Conservation (phyloP, 371 early-diverging fungal species). For the Circinella umbellata region DNA sequence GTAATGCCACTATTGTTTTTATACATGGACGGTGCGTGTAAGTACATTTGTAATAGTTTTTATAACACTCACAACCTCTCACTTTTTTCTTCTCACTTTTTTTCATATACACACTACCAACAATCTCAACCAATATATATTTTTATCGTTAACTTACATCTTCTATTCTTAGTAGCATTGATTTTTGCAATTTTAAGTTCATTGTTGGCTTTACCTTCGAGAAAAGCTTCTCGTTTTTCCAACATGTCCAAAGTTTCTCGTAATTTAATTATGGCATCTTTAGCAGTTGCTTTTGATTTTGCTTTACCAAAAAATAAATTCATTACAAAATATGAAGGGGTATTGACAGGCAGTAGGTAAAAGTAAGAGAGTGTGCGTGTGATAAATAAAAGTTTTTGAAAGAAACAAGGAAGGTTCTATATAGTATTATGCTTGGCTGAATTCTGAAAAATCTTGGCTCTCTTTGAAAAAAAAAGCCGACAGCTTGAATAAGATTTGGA, state of each 20-base stretch:
- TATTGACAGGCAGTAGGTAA: too few species aligned
- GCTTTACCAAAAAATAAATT: constrained; percentile 85
- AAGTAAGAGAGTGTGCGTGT: background rate
- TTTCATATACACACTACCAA: too few species aligned
- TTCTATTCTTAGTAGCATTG: constrained; percentile 93
- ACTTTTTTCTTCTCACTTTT: too few species aligned
- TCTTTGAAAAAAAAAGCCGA: too few species aligned
- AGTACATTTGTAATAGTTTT: too few species aligned
- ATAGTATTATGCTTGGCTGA: background rate
- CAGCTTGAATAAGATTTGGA: too few species aligned
- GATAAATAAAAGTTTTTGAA: background rate
- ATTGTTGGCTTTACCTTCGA: constrained; percentile 87
- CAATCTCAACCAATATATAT: background rate
- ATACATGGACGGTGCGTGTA: too few species aligned
- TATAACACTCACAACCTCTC: too few species aligned
- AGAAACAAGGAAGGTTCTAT: background rate
- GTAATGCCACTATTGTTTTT: constrained; percentile 72
- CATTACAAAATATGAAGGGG: constrained; percentile 43
- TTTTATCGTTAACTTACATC: constrained; percentile 59
- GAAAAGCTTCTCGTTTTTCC: constrained; percentile 90
- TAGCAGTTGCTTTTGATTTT: constrained; percentile 83
- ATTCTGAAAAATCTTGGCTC: background rate
- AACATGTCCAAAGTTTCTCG: constrained; percentile 91
- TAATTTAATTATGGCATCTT: constrained; percentile 93
- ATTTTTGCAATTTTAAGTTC: constrained; percentile 88